Conservation (phyloP, 225 moss, liverwort and hornwort genomes). For the Marchantia paleacea region DNA sequence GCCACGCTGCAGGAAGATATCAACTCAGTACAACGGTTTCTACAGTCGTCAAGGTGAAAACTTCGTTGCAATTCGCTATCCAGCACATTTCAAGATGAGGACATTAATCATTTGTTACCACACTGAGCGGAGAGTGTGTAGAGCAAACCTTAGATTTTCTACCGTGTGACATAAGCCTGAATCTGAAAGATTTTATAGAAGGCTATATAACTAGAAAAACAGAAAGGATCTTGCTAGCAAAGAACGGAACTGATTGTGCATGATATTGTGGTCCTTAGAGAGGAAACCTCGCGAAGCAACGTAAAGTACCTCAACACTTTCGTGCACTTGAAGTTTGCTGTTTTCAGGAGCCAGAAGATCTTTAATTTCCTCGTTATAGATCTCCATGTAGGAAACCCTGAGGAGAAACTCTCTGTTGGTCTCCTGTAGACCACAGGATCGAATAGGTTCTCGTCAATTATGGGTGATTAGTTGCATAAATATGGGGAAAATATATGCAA, state of each 20-base stretch:
- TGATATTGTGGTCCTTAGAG: background rate
- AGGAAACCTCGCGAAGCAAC: background rate
- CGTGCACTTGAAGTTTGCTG: slow-evolving; percentile 90
- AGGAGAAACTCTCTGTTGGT: slow-evolving; percentile 78
- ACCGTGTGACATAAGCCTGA: too few species aligned
- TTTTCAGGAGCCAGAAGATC: slow-evolving; percentile 88
- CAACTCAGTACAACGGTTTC: too few species aligned
- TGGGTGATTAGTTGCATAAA: too few species aligned
- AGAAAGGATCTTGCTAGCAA: background rate
- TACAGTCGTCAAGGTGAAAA: too few species aligned
- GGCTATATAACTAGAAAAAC: background rate
- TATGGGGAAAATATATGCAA: too few species aligned
- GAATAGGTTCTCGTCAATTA: background rate
- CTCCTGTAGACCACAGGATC: slow-evolving; percentile 36
- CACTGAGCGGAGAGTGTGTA: too few species aligned
- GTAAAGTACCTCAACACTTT: slow-evolving; percentile 68
- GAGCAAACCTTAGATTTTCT: too few species aligned
- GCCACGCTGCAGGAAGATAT: slow-evolving; percentile 56
- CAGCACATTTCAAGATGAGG: too few species aligned
- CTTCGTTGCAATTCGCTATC: too few species aligned
- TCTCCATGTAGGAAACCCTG: slow-evolving; percentile 95
- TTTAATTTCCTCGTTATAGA: slow-evolving; percentile 96
- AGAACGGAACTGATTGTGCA: background rate
- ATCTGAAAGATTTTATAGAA: too few species aligned
- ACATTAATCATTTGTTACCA: too few species aligned